Conservation (phyloP, 2,329 filamentous ascomycete genomes). For the Alternaria ethzedia region DNA sequence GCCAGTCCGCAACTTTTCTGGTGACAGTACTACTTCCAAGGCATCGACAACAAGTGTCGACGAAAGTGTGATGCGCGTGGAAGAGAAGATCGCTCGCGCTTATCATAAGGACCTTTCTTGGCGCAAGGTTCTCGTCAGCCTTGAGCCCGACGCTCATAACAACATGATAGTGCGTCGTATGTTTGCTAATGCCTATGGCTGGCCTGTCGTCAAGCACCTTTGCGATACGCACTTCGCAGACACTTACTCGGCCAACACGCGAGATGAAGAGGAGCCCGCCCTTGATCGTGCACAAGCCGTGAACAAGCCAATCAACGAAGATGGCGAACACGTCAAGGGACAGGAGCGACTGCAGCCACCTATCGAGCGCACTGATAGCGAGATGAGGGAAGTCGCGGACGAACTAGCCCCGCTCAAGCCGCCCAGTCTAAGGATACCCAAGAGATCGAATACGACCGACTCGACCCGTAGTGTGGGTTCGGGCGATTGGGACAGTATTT, state of each 20-base stretch:
- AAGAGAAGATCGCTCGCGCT: conserved; percentile 95
- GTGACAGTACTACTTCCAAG: conserved; percentile 38
- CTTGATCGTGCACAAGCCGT: conserved; percentile 71
- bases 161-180: conserved; percentile 96
- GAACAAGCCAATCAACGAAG: conserved; percentile 61
- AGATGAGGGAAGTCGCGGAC: conserved; percentile 56
- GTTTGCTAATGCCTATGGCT: conserved; percentile 97
- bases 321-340: conserved; percentile 70
- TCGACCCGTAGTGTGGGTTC: conserved; percentile 48
- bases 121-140: conserved; percentile 93
- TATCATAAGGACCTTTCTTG: conserved; percentile 92
- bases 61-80: conserved; percentile 79
- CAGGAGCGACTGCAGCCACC: conserved; percentile 49
- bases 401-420: conserved; percentile 45
- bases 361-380: conserved; percentile 53
- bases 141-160: conserved; percentile 97
- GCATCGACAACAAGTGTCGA: conserved; percentile 41
- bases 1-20: conserved; percentile 45
- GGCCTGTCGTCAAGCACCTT: conserved; percentile 94
- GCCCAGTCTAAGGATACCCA: conserved; percentile 28
- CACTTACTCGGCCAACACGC: conserved; percentile 67
- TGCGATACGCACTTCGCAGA: conserved; percentile 94
- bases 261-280: conserved; percentile 71
- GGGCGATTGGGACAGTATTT: conserved; percentile 56
- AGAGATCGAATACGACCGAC: conserved; percentile 33